Evolutionary conservation across 2,329 filamentous ascomycete genomes (phyloP), one percentile per base, ranked within the genome.

Genomic region (Botrytis fragariae): DNA sequence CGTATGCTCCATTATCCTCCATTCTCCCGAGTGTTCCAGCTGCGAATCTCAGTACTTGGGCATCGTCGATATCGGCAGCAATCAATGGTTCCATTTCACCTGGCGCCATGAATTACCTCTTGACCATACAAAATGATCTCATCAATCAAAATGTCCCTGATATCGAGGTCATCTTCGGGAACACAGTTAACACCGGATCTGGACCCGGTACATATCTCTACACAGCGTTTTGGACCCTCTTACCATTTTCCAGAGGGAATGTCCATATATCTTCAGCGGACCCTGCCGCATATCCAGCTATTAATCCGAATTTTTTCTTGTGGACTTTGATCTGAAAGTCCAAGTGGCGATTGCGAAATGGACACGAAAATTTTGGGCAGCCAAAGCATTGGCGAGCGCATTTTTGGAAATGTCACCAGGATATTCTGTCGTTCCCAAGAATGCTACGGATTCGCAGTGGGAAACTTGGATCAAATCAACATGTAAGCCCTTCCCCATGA

Each of bases 81-180:
- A 78, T 77, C 20, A 80, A 80, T 67, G 72, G 76, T 12, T 77
- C 79, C 29, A 78, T 76, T 18, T 75, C 82, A 20, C 75, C 78
- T 16, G 75, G 79, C 7, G 72, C 79, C 22, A 79, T 81, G 22
- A 74, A 87, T 44, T 81, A 85, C 73, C 78, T 86, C 2, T 81
- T 87, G 32, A 78, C 79, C 12, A 79, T 85, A 4, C 85, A 88
- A 78, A 81, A 87, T 74, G 82, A 85, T 68, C 79, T 88, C 16
- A 82, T 88, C 25, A 87, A 86, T 77, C 32, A 62, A 42, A 79
- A 82, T 20, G 81, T 86, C 0, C 84, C 86, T 0, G 79, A 87
- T 4, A 84, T 82, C 0, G 87, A 88, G 77, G 80, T 86, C 1
- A 78, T 88, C 63, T 79, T 81, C 0, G 81, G 82, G 0, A 74